These are phyloP conservation scores for Arthrobotrys sinensis DNA, from an alignment of 2,329 filamentous ascomycete genomes.

Conservation along the genomic window DNA sequence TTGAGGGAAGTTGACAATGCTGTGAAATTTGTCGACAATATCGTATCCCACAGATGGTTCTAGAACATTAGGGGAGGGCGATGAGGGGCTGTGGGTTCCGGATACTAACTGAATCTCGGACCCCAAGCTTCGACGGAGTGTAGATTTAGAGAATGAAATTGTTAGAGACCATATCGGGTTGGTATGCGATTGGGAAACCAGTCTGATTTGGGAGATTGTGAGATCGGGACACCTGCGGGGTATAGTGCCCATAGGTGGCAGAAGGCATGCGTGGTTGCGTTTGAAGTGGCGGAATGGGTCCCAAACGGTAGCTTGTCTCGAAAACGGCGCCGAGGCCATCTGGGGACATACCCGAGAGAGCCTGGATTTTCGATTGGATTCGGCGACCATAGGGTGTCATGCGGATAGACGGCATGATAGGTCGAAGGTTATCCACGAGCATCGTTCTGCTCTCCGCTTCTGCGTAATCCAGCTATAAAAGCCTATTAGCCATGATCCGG, in stretches of 20 bases:
- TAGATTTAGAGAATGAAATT: slow-evolving; percentile 49
- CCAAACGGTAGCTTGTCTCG: slow-evolving; percentile 53
- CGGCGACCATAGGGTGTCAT: slow-evolving; percentile 94
- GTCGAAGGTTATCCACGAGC: slow-evolving; percentile 87
- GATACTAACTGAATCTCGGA: neutral
- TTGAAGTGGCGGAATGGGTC: slow-evolving; percentile 53
- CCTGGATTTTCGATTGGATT: slow-evolving; percentile 87
- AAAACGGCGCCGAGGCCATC: slow-evolving; percentile 55
- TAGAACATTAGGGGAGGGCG: slow-evolving; percentile 24
- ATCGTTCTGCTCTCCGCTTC: slow-evolving; percentile 80
- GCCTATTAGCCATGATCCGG: slow-evolving; percentile 20
- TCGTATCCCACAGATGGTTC: slow-evolving; percentile 41
- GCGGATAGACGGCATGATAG: slow-evolving; percentile 85
- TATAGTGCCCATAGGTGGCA: slow-evolving; percentile 52
- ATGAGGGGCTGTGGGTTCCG: slow-evolving; percentile 14
- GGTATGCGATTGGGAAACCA: slow-evolving; percentile 45
- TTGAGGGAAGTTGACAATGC: slow-evolving; percentile 50
- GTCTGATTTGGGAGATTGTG: slow-evolving; percentile 42
- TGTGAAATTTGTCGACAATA: slow-evolving; percentile 45
- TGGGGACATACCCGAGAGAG: slow-evolving; percentile 54
- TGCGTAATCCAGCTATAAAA: slow-evolving; percentile 78
- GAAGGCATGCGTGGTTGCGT: slow-evolving; percentile 59
- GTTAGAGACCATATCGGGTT: slow-evolving; percentile 53
- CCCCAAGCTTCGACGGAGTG: neutral
- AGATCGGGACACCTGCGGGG: slow-evolving; percentile 44